A percentile compares a stretch with the other conserved stretches of the same genome.
Evolutionary conservation across 148 eudicot species (phyloP).

Genomic region (Diospyros kaki): DNA sequence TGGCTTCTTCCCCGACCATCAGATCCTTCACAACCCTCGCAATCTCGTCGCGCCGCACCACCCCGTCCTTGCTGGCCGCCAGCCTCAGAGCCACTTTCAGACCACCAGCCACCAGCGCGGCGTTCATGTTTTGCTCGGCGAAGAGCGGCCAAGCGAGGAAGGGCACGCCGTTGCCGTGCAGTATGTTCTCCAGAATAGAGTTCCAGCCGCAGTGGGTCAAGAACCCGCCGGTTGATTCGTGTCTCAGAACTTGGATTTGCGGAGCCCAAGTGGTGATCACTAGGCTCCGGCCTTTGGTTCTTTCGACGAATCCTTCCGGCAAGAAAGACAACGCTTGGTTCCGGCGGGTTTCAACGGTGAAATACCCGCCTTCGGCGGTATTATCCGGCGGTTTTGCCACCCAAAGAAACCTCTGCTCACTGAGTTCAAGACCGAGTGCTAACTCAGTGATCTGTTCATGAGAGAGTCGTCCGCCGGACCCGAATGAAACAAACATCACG

Average conservation of each 20-base stretch:
- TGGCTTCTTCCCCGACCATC: conserved; percentile 7
- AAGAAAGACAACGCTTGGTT: conserved; percentile 13
- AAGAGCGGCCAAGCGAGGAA: background rate
- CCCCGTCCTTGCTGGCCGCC: background rate
- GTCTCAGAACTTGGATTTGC: background rate
- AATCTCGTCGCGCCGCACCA: conserved; percentile 5
- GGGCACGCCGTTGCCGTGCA: conserved; percentile 6
- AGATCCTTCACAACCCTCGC: conserved; percentile 10
- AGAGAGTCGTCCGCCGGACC: conserved; percentile 9
- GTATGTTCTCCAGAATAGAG: background rate
- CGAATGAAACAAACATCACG: conserved; percentile 13
- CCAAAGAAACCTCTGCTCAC: conserved; percentile 16
- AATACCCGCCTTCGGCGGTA: background rate
- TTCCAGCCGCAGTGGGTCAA: background rate
- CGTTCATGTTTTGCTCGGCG: conserved; percentile 7
- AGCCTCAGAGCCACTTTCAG: conserved; percentile 11
- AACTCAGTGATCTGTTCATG: conserved; percentile 7
- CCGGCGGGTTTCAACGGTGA: conserved; percentile 14
- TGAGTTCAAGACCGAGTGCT: background rate
- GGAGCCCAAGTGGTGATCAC: background rate
- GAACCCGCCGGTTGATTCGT: conserved; percentile 11
- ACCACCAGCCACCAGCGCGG: background rate
- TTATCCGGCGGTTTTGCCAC: conserved; percentile 9
- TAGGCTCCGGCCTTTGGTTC: conserved; percentile 8
- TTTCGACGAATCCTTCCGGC: conserved; percentile 14